A percentile compares a stretch with the other conserved stretches of the same genome.
Evolutionary conservation across 306 rosid genomes (phyloP).

Genomic region (Prunus mongolica): DNA sequence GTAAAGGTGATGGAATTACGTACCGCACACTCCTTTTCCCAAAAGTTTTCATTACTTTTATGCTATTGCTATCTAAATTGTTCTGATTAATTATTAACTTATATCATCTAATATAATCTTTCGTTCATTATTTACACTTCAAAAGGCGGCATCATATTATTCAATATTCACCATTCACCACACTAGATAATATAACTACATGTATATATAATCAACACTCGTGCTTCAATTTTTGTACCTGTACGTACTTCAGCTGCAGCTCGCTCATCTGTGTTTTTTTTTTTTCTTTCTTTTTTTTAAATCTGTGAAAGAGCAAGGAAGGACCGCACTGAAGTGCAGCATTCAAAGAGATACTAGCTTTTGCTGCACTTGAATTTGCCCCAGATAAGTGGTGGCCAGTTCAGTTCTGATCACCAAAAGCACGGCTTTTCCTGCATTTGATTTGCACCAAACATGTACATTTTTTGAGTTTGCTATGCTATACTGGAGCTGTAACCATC

Average conservation of each 20-base stretch:
- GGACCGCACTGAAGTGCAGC: not conserved
- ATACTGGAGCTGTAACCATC: not conserved
- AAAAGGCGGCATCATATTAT: constrained; percentile 15
- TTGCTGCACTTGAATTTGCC: not conserved
- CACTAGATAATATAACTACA: not conserved
- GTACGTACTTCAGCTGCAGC: not conserved
- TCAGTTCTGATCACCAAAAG: not conserved
- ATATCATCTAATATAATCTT: constrained; percentile 12
- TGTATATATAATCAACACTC: not conserved
- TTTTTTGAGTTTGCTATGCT: not conserved
- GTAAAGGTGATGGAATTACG: constrained; percentile 82
- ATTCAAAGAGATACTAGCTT: not conserved
- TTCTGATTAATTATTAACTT: constrained; percentile 13
- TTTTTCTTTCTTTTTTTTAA: not conserved
- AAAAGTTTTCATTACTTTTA: constrained; percentile 61
- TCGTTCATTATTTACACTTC: constrained; percentile 13
- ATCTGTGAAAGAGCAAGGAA: not conserved
- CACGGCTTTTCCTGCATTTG: not conserved
- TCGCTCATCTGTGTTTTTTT: not conserved
- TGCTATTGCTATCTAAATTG: constrained; percentile 33
- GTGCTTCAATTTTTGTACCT: not conserved
- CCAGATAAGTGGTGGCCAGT: not conserved
- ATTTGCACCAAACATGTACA: not conserved
- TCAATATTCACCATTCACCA: constrained; percentile 25
- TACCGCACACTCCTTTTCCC: constrained; percentile 58